Conservation (phyloP, 441 rosid genomes). For the Sinapis alba region DNA sequence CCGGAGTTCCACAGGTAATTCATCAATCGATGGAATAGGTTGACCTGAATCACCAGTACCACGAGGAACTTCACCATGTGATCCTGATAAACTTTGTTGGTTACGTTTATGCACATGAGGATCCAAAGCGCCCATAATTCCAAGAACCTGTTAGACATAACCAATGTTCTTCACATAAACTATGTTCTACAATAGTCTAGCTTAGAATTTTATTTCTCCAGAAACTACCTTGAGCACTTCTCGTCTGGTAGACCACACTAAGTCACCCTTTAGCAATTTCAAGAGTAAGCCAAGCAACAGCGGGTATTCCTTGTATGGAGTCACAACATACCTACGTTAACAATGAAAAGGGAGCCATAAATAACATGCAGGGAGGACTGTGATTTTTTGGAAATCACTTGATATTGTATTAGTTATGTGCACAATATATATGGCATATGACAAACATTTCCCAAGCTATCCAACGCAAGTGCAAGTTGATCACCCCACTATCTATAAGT, state of each 20-base stretch:
- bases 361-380: constrained; percentile 2
- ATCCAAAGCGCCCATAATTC: constrained; percentile 99
- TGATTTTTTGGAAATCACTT: constrained; percentile 20
- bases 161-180: constrained; percentile 35
- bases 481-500: constrained; percentile 21
- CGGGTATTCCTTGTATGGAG: constrained; percentile 97
- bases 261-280: constrained; percentile 97
- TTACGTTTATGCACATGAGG: constrained; percentile 95
- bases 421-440: constrained; percentile 20
- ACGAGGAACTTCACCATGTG: constrained; percentile 90
- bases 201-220: constrained; percentile 24
- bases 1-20: constrained; percentile 89
- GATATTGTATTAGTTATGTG: constrained; percentile 17
- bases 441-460: constrained; percentile 25
- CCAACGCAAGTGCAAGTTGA: constrained; percentile 25
- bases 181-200: constrained; percentile 14
- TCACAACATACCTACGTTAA: constrained; percentile 82
- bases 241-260: constrained; percentile 97
- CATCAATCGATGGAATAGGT: constrained; percentile 87
- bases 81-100: constrained; percentile 79
- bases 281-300: constrained; percentile 90
- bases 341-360: constrained; percentile 29
- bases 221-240: constrained; percentile 95
- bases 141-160: constrained; percentile 74
- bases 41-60: constrained; percentile 97